These are phyloP conservation scores for Blastobotrys proliferans DNA, from an alignment of 1,139 yeast species.

Conservation along the genomic window DNA sequence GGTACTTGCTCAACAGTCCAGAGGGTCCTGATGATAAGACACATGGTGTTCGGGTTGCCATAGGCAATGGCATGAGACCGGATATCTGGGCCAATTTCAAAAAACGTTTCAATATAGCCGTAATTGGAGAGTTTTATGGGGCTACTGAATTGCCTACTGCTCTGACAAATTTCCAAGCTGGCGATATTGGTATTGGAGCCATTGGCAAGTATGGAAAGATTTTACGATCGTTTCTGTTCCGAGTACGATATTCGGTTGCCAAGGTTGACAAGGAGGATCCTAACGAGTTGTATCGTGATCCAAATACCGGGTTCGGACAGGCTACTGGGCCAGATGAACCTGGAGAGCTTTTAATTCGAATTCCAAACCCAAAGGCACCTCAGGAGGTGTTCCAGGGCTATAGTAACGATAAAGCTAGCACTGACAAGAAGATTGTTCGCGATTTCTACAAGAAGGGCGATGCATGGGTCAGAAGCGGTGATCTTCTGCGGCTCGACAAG, in stretches of 20 bases:
- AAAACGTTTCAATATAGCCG: slow-evolving; percentile 65
- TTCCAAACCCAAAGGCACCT: slow-evolving; percentile 51
- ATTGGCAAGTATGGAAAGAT: slow-evolving; percentile 71
- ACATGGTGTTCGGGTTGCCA: slow-evolving; percentile 68
- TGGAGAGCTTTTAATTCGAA: slow-evolving; percentile 81
- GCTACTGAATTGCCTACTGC: slow-evolving; percentile 94
- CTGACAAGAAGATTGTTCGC: slow-evolving; percentile 65
- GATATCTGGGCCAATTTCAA: slow-evolving; percentile 88
- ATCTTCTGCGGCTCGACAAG: slow-evolving; percentile 64
- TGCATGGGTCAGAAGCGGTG: slow-evolving; percentile 90
- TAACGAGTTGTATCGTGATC: slow-evolving; percentile 64
- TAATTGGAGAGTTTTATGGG: slow-evolving; percentile 88
- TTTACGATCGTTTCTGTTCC: slow-evolving; percentile 15
- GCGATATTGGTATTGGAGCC: slow-evolving; percentile 84
- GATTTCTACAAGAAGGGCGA: slow-evolving; percentile 83
- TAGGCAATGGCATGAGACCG: slow-evolving; percentile 90
- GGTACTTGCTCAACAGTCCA: slow-evolving; percentile 72
- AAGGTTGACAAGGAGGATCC: slow-evolving; percentile 83
- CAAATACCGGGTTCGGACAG: slow-evolving; percentile 60
- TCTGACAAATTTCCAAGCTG: slow-evolving; percentile 74
- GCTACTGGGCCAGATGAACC: slow-evolving; percentile 57
- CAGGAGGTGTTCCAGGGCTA: slow-evolving; percentile 80
- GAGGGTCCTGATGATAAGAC: slow-evolving; percentile 61
- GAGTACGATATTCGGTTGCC: slow-evolving; percentile 41
- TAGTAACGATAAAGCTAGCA: slow-evolving; percentile 73